These are phyloP conservation scores for Jackrogersella minutella DNA, from an alignment of 495 filamentous ascomycete genomes.

Conservation along the genomic window DNA sequence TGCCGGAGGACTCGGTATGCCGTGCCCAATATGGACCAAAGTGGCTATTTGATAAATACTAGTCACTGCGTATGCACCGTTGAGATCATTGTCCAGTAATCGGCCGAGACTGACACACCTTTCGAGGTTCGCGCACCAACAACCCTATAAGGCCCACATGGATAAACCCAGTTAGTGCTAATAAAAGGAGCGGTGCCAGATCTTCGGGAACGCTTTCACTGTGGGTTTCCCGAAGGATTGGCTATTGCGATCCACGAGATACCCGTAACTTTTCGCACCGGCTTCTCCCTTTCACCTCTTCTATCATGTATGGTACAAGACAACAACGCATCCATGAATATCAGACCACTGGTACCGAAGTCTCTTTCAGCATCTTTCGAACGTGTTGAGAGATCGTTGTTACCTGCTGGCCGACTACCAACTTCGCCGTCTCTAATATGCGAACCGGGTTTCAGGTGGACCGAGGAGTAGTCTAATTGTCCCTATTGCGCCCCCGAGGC, in stretches of 20 bases:
- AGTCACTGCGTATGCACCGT: constrained; percentile 7
- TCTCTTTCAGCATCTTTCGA: neutral
- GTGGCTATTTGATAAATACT: neutral
- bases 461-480: too few species aligned
- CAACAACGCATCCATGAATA: constrained; percentile 9
- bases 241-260: constrained; percentile 29
- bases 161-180: constrained; percentile 38
- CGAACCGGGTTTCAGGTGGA: too few species aligned
- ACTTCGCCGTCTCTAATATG: neutral
- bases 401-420: neutral
- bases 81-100: constrained; percentile 17
- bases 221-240: constrained; percentile 30
- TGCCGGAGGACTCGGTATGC: constrained; percentile 31
- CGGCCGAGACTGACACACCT: constrained; percentile 20
- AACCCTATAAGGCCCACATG: constrained; percentile 31
- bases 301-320: constrained; percentile 1
- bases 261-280: constrained; percentile 24
- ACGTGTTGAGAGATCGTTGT: neutral
- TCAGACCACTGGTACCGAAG: neutral
- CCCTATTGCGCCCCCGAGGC: too few species aligned
- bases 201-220: constrained; percentile 41
- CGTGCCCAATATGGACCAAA: constrained; percentile 15
- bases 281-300: constrained; percentile 7
- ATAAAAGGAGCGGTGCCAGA: constrained; percentile 46
- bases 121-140: constrained; percentile 28